phyloP scores from a whole-genome alignment of 495 filamentous ascomycete genomes.

The Neurospora sp. region DNA sequence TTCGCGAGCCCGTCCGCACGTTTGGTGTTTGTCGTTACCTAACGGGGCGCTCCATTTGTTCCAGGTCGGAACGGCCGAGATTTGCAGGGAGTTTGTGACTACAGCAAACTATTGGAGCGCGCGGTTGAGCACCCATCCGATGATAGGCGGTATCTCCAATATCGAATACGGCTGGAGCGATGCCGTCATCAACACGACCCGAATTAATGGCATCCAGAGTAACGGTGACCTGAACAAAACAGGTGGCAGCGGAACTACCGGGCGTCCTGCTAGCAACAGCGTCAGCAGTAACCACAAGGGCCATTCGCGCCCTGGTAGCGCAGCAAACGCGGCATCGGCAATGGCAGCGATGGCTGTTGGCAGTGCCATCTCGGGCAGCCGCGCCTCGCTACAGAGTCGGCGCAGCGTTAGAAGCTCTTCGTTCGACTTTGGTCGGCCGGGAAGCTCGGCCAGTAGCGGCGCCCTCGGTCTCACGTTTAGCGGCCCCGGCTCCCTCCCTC shows the following conservation, averaged over 20 bases:
- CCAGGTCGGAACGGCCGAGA: conserved; percentile 92
- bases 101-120: conserved; percentile 98
- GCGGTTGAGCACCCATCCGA: conserved; percentile 80
- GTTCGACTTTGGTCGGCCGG: conserved; percentile 31
- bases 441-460: conserved; percentile 54
- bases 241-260: conserved; percentile 25
- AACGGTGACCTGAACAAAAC: conserved; percentile 33
- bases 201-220: background rate
- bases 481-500: conserved; percentile 26
- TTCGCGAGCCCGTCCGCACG: conserved; percentile 79
- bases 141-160: conserved; percentile 88
- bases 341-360: conserved; percentile 4
- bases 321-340: conserved; percentile 16
- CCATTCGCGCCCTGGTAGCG: conserved; percentile 34
- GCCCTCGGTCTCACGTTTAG: conserved; percentile 38
- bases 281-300: conserved; percentile 18
- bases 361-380: conserved; percentile 1
- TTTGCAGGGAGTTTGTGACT: conserved; percentile 85
- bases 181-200: conserved; percentile 65
- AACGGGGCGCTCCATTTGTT: conserved; percentile 94
- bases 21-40: conserved; percentile 91
- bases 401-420: conserved; percentile 31
- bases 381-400: conserved; percentile 34
- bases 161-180: conserved; percentile 98
- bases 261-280: conserved; percentile 12